Evolutionary conservation across 768 basidiomycete species (phyloP), one percentile per base, ranked within the genome.

Genomic region (Rhodotorula diobovata): DNA sequence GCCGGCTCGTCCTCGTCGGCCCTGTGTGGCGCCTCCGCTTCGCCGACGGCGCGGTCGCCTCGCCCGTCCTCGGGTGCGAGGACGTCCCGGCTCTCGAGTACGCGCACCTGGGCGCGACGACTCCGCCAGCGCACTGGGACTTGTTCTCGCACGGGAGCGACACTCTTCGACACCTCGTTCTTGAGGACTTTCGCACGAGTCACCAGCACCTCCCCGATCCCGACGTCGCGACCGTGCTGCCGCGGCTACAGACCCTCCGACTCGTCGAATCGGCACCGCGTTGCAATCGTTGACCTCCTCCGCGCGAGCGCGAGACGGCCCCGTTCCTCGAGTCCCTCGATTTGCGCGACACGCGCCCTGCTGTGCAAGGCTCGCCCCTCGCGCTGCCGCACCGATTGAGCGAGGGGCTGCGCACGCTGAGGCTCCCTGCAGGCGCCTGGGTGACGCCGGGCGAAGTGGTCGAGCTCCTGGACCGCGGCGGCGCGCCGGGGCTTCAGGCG

Each of bases 1-100:
- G 32, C 11, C 41, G 39, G 0, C 45, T 70, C 15, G 45, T 54
- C 14, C 69, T 70, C 53, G 46, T 70, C 30, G 64, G 64, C 0
- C 69, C 69, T 0, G n/a, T 61, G 11, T 70, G 69, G 69, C 39
- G 69, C 18, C 45, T 70, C 18, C 50, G 53, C 21, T 70, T 54
- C 46, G n/a, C 32, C 4, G 69, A 66, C 30, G 69, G 68, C 7
- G 65, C 68, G 8, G 45, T 61, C 20, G 63, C 59, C 20, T 55
- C 51, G 12, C 63, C 64, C 20, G 55, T 59, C 11, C 58, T 66
- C 37, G 45, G 35, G 30, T 46, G 35, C 25, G 37, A 18, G 10
- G 63, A 70, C 53, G 45, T 59, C 2, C 69, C 69, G 4, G 12
- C 23, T 0, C 50, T 70, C 25, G 53, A 50, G 30, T 30, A 61